Evolutionary conservation across 1,139 yeast species (phyloP), one percentile per base, ranked within the genome.

Genomic region (Candida sojae): DNA sequence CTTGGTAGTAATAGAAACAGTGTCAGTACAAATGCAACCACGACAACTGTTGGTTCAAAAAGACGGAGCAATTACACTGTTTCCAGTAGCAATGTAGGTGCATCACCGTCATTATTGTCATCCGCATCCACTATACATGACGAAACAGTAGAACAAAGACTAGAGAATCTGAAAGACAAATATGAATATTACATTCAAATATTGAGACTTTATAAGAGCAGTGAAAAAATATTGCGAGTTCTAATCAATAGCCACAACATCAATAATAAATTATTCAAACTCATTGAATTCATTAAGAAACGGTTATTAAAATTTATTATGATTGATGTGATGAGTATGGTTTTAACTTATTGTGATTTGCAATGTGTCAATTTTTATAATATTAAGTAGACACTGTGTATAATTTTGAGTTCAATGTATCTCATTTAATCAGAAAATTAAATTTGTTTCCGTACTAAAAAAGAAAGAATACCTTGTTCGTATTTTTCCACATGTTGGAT

Each of bases 271-370:
- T 53, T 68, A 44, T 56, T 60, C 36, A 64, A 62, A 51, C 62
- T 71, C 34, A 56, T 73, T 50, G 77, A 73, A 38, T 75, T 75
- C 51, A 61, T 75, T 46, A 71, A 71, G 51, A 61, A 66, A 48
- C 62, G 59, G 49, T 63, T 74, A 13, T 64, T 74, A 53, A 69
- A 66, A 51, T 71, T 75, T 50, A 64, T 75, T 23, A 64, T 73
- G 34, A 64, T 73, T 38, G 80, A 75, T 57, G 56, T 67, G 3
- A 62, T 68, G 42, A 71, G 64, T 38, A 72, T 75, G 77, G 58
- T 73, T 30, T 55, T 69, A 39, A 67, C 63, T 39, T 73, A 72
- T 54, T 70, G 70, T 29, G 68, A 69, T 48, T 58, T 56, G 51
- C 60, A 54, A 58, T 47, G 72, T 41, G 51, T 44, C 10, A 45